Conservation (phyloP, 2,329 filamentous ascomycete genomes). For the Colletotrichum somersetense region DNA sequence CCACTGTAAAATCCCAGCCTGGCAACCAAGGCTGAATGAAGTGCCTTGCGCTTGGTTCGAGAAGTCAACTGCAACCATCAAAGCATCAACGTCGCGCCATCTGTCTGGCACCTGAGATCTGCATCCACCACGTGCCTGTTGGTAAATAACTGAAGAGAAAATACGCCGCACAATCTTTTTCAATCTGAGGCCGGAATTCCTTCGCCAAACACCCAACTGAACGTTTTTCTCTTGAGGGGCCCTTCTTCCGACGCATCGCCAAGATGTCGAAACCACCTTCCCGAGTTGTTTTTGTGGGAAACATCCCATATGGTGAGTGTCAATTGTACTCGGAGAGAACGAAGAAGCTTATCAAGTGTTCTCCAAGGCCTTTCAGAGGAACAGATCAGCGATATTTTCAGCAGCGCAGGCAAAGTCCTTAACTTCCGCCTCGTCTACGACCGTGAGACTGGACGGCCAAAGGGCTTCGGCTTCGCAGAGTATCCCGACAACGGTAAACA, state of each 20-base stretch:
- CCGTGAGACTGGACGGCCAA: conserved; percentile 92
- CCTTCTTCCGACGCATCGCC: conserved; percentile 41
- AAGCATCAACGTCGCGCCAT: conserved; percentile 8
- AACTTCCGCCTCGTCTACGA: conserved; percentile 96
- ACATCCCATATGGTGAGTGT: conserved; percentile 81
- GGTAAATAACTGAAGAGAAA: not conserved
- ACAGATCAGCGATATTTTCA: conserved; percentile 94
- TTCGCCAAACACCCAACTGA: not conserved
- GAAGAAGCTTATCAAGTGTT: not conserved
- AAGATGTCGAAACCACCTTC: conserved; percentile 82
- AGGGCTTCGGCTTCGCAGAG: conserved; percentile 97
- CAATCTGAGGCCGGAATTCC: no score
- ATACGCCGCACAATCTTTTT: no score
- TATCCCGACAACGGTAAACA: conserved; percentile 85
- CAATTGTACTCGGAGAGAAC: no score
- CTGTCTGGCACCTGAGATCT: not conserved
- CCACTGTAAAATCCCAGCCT: conserved; percentile 42
- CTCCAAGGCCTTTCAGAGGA: conserved; percentile 92
- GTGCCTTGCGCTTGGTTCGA: conserved; percentile 6
- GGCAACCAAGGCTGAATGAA: conserved; percentile 32
- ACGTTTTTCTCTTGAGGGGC: not conserved
- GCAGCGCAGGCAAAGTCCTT: conserved; percentile 87
- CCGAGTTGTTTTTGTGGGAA: conserved; percentile 86
- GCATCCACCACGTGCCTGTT: not conserved
- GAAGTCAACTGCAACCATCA: conserved; percentile 6